Percentiles rank a stretch among this genome's conserved stretches.
Conservation (phyloP, 176 grass and related monocot species). For the Ensete ventricosum region DNA sequence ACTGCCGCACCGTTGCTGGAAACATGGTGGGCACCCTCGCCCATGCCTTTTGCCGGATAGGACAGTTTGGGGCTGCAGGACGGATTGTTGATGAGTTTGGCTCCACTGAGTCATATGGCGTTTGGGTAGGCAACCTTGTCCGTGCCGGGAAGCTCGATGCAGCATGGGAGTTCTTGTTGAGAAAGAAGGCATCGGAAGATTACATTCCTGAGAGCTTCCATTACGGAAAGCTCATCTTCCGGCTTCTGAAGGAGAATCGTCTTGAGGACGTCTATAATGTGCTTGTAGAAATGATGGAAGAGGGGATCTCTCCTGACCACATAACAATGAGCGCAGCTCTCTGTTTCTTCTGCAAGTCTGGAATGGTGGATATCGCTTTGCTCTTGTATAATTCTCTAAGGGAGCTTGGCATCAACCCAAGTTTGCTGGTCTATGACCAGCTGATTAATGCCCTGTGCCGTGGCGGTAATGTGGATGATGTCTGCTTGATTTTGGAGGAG, state of each 20-base stretch:
- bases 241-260: constrained; percentile 43
- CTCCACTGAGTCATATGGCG: constrained; percentile 44
- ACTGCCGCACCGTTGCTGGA: constrained; percentile 19
- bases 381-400: constrained; percentile 56
- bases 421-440: constrained; percentile 47
- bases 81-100: constrained; percentile 55
- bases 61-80: constrained; percentile 33
- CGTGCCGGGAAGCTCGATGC: constrained; percentile 39
- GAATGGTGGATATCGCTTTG: constrained; percentile 73
- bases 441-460: constrained; percentile 61
- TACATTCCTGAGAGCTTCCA: constrained; percentile 42
- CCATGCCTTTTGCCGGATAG: constrained; percentile 34
- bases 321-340: constrained; percentile 66
- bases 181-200: constrained; percentile 65
- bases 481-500: constrained; percentile 56
- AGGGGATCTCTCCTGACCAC: constrained; percentile 59
- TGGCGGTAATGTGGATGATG: constrained; percentile 42
- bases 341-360: constrained; percentile 96
- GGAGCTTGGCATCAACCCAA: constrained; percentile 77
- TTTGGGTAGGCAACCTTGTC: constrained; percentile 48
- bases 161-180: constrained; percentile 51
- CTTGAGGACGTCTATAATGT: constrained; percentile 63
- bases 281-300: constrained; percentile 92
- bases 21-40: constrained; percentile 30
- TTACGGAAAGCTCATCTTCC: constrained; percentile 47